These are phyloP conservation scores for Plantago ovata DNA, from an alignment of 257 asterid genomes.

Conservation along the genomic window DNA sequence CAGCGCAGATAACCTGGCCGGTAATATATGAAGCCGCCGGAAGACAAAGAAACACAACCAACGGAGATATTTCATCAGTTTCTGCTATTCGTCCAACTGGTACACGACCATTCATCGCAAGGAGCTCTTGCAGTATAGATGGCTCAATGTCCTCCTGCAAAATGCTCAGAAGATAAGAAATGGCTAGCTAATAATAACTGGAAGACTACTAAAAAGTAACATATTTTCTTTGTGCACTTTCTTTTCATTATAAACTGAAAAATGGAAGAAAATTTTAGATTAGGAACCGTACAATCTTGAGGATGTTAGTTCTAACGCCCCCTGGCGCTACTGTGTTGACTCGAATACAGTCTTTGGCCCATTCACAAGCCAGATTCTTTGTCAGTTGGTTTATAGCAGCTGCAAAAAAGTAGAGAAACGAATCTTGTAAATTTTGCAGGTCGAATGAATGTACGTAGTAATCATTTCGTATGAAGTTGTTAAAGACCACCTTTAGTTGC, in stretches of 20 bases:
- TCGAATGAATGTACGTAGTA: too few relatives aligned
- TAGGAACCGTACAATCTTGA: slow-evolving; percentile 34
- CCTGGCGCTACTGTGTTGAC: slow-evolving; percentile 58
- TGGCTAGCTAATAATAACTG: too few relatives aligned
- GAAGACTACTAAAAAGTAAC: too few relatives aligned
- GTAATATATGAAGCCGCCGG: slow-evolving; percentile 64
- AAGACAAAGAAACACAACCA: slow-evolving; percentile 68
- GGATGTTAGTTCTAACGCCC: slow-evolving; percentile 44
- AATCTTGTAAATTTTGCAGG: background rate
- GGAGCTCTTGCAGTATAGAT: slow-evolving; percentile 19
- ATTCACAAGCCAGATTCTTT: slow-evolving; percentile 59
- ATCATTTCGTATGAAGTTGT: too few relatives aligned
- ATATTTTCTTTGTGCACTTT: too few relatives aligned
- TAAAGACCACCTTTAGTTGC: slow-evolving; percentile 62
- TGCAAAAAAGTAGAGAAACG: slow-evolving; percentile 12
- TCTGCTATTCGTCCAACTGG: slow-evolving; percentile 54
- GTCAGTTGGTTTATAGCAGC: slow-evolving; percentile 70
- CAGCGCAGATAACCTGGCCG: slow-evolving; percentile 60
- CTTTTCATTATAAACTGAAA: background rate
- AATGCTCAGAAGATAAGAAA: too few relatives aligned
- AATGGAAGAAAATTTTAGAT: too few relatives aligned
- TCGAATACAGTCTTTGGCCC: slow-evolving; percentile 63
- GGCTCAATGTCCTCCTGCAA: slow-evolving; percentile 52
- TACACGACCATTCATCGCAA: slow-evolving; percentile 37
- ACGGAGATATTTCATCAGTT: slow-evolving; percentile 50